A percentile compares a stretch with the other conserved stretches of the same genome.
phyloP scores from a whole-genome alignment of 495 filamentous ascomycete genomes.

The Neurospora discreta region DNA sequence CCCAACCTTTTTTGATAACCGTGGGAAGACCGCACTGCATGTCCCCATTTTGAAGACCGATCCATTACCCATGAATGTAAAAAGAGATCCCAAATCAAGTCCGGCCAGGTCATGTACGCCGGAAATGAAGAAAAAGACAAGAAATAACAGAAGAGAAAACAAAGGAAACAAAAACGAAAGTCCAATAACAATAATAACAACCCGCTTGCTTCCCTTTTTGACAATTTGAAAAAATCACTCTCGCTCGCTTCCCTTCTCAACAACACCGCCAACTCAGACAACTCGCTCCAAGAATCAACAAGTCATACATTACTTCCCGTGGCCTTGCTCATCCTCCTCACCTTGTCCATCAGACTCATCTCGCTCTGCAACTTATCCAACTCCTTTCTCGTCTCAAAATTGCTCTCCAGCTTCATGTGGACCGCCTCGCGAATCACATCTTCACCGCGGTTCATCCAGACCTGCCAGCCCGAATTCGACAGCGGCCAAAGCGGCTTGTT shows the following conservation, averaged over 20 bases:
- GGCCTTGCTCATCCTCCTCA: neutral
- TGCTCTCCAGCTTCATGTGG: conserved; percentile 24
- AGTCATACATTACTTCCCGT: neutral
- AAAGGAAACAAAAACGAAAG: neutral
- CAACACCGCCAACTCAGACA: neutral
- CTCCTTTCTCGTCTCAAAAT: conserved; percentile 21
- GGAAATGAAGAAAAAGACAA: neutral
- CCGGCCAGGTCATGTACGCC: neutral
- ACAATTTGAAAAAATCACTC: neutral
- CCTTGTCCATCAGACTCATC: neutral
- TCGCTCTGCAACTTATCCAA: conserved; percentile 2
- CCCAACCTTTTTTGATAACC: neutral
- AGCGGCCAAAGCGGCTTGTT: conserved; percentile 64
- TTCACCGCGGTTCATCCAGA: conserved; percentile 51
- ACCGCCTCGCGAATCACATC: conserved; percentile 30
- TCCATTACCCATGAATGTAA: neutral
- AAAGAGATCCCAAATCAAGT: neutral
- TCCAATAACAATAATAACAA: neutral
- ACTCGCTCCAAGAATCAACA: neutral
- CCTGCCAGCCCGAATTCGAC: conserved; percentile 42
- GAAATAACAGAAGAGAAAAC: neutral
- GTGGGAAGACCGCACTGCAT: neutral
- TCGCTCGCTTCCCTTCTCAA: neutral
- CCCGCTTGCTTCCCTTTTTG: neutral
- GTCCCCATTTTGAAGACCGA: neutral